Conservation (phyloP, 495 filamentous ascomycete species). For the Aspergillus incahuasiensis region DNA sequence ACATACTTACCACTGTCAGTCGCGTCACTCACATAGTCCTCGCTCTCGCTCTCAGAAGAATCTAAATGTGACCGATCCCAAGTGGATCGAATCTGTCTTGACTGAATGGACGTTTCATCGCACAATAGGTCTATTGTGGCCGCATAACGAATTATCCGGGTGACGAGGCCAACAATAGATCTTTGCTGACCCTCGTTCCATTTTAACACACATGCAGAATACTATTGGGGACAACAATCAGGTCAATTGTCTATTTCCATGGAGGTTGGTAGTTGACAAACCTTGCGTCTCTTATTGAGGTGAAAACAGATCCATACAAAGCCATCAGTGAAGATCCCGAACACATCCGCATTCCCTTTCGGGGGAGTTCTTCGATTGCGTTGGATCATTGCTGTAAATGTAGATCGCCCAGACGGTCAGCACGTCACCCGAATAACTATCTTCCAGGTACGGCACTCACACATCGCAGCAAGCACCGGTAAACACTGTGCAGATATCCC, state of each 20-base stretch:
- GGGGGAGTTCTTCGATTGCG: background rate
- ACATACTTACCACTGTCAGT: background rate
- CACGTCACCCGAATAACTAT: background rate
- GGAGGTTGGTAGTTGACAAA: background rate
- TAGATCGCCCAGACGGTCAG: too few species aligned
- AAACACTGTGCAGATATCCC: background rate
- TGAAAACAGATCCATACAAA: background rate
- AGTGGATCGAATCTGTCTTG: background rate
- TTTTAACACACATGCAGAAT: conserved; percentile 1
- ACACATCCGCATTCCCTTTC: background rate
- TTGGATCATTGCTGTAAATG: background rate
- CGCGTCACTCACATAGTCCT: background rate
- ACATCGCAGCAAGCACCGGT: background rate
- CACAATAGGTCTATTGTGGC: background rate
- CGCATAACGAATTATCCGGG: conserved; percentile 1
- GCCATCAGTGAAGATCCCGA: background rate
- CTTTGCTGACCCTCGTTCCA: background rate
- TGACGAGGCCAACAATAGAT: background rate
- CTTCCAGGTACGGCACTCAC: background rate
- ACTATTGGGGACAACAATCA: background rate
- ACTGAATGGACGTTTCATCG: background rate
- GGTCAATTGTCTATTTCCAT: background rate
- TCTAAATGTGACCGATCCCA: background rate
- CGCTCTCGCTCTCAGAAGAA: background rate
- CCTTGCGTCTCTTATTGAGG: background rate